Conservation (phyloP, 1,139 yeast species). For the Debaryomycetaceae sp. region DNA sequence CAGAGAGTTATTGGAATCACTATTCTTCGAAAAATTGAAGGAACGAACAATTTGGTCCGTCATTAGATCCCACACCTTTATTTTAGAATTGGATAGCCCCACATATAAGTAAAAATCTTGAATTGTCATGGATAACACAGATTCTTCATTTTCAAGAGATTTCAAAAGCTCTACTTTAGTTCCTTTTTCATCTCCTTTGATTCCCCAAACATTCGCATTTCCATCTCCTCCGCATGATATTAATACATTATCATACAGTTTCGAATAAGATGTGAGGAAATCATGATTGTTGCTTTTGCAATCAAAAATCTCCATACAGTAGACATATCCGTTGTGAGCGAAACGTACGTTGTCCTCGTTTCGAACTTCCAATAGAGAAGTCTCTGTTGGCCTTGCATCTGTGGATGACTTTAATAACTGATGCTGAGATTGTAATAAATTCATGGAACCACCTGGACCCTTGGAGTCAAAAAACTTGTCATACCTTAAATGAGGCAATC, state of each 20-base stretch:
- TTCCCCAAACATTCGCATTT: conserved; percentile 69
- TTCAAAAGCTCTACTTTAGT: conserved; percentile 19
- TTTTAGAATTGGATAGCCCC: conserved; percentile 69
- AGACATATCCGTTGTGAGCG: conserved; percentile 91
- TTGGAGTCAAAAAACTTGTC: conserved; percentile 86
- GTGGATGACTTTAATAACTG: conserved; percentile 19
- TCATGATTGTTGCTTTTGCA: conserved; percentile 13
- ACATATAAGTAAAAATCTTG: conserved; percentile 69
- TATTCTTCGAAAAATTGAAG: conserved; percentile 35
- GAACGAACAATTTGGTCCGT: conserved; percentile 71
- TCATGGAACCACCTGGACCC: conserved; percentile 72
- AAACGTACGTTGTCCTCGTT: conserved; percentile 63
- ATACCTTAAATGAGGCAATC: conserved; percentile 77
- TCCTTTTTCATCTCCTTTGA: conserved; percentile 9
- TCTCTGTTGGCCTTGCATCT: conserved; percentile 10
- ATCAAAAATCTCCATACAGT: conserved; percentile 53
- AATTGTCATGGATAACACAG: conserved; percentile 65
- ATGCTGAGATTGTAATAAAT: conserved; percentile 31
- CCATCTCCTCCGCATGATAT: conserved; percentile 90
- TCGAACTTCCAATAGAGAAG: conserved; percentile 62
- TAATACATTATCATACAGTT: conserved; percentile 18
- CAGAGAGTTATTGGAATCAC: conserved; percentile 12
- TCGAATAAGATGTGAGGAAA: conserved; percentile 18
- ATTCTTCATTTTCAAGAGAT: conserved; percentile 62
- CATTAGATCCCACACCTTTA: conserved; percentile 80